These are phyloP conservation scores for Macrophomina tecta DNA, from an alignment of 2,329 filamentous ascomycete genomes.

Conservation along the genomic window DNA sequence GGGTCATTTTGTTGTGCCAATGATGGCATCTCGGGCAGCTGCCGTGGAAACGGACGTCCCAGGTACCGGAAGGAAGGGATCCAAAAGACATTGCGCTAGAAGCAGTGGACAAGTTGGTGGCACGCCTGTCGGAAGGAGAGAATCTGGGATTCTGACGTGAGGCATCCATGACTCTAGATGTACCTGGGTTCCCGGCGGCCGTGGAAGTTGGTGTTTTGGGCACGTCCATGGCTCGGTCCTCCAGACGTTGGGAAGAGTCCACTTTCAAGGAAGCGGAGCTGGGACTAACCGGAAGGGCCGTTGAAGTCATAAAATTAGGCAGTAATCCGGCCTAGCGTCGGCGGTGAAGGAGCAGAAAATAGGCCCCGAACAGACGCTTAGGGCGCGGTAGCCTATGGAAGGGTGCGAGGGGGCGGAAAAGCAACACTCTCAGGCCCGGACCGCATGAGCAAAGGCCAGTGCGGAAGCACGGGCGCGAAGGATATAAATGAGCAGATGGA, in stretches of 20 bases:
- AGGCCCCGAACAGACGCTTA: slow-evolving; percentile 7
- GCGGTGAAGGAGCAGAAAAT: background rate
- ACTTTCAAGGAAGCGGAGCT: background rate
- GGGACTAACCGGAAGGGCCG: background rate
- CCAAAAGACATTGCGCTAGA: slow-evolving; percentile 24
- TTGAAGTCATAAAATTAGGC: background rate
- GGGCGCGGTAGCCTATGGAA: background rate
- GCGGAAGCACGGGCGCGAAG: slow-evolving; percentile 6
- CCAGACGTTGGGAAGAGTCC: slow-evolving; percentile 7
- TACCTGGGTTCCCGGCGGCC: background rate
- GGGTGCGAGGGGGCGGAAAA: slow-evolving; percentile 12
- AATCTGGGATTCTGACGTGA: background rate
- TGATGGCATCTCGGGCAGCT: slow-evolving; percentile 30
- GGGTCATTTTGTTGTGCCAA: slow-evolving; percentile 27
- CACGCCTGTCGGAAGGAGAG: background rate
- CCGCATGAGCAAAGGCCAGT: slow-evolving; percentile 10
- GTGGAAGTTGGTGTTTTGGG: slow-evolving; percentile 3
- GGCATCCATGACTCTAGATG: slow-evolving; percentile 11
- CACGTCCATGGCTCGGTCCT: background rate
- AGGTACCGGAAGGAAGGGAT: slow-evolving; percentile 15
- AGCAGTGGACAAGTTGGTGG: slow-evolving; percentile 1
- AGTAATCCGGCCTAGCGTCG: slow-evolving; percentile 13
- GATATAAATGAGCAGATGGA: slow-evolving; percentile 9
- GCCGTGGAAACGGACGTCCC: slow-evolving; percentile 28
- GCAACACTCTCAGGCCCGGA: background rate